phyloP scores from a whole-genome alignment of 768 basidiomycete species.

The Daedaleopsis nitida region DNA sequence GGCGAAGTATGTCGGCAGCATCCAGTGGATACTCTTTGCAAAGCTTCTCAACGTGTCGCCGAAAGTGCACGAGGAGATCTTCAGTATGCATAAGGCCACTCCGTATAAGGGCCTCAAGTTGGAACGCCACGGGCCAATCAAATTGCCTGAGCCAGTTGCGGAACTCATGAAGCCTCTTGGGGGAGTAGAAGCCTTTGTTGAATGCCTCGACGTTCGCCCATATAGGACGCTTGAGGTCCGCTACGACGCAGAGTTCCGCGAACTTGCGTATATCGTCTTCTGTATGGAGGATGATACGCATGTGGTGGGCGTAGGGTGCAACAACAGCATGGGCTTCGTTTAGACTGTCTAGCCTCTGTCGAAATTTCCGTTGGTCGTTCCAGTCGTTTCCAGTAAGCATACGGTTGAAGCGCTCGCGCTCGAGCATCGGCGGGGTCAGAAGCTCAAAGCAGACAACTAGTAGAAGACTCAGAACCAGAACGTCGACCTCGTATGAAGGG shows the following conservation, averaged over 20 bases:
- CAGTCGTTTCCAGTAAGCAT: slow-evolving; percentile 43
- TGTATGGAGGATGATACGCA: slow-evolving; percentile 63
- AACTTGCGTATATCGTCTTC: slow-evolving; percentile 55
- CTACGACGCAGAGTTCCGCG: slow-evolving; percentile 50
- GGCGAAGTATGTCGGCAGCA: slow-evolving; percentile 53
- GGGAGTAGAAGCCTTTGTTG: slow-evolving; percentile 51
- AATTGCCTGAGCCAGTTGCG: slow-evolving; percentile 46
- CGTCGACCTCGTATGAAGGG: slow-evolving; percentile 8
- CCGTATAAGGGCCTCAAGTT: slow-evolving; percentile 68
- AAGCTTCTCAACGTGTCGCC: slow-evolving; percentile 45
- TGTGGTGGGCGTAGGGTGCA: slow-evolving; percentile 71
- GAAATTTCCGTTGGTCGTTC: slow-evolving; percentile 47
- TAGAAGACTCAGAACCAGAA: neutral
- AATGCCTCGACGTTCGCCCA: slow-evolving; percentile 49
- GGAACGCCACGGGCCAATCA: slow-evolving; percentile 73
- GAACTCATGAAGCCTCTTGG: slow-evolving; percentile 48
- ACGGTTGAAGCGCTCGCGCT: slow-evolving; percentile 60
- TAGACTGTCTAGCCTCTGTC: slow-evolving; percentile 58
- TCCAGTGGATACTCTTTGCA: slow-evolving; percentile 32
- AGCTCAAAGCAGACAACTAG: slow-evolving; percentile 72
- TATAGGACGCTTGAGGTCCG: slow-evolving; percentile 41
- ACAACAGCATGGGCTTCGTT: slow-evolving; percentile 59
- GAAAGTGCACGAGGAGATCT: slow-evolving; percentile 50
- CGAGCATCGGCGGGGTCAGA: slow-evolving; percentile 63
- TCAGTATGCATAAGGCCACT: slow-evolving; percentile 63